Evolutionary conservation across 1,139 yeast genomes (phyloP), one percentile per base, ranked within the genome.

Genomic region (Pichia sp.): DNA sequence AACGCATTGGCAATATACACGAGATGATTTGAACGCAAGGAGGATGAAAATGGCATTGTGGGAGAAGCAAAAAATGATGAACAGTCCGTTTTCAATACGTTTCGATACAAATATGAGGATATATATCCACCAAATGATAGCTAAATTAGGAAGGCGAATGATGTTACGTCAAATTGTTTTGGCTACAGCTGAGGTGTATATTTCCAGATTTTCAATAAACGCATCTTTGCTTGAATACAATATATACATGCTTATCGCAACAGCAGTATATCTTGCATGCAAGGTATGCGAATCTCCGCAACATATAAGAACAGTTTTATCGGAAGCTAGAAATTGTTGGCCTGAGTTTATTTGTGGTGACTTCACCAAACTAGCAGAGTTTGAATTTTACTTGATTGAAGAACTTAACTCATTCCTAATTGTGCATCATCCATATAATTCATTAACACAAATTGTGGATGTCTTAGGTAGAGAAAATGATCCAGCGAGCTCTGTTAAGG

Each of bases 201-300:
- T 86, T 17, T 69, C 83, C 9, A 62, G 97, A 37, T 86, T 89
- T 55, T 65, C 88, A 35, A 72, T 86, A 2, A 69, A 74, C 39
- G 93, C 80, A 0, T 78, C 88, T 23, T 63, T 86, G 26, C 76
- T 81, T 49, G 98, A 91, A 58, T 74, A 89, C 45, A 91, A 91
- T 55, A 68, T 84, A 1, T 89, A 88, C 55, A 64, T 88, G 40
- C 62, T 89, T 48, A 81, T 86, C 7, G 79, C 97, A 0, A 80
- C 97, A 0, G 81, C 95, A 53, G 69, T 89, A 4, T 91, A 91
- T 56, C 73, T 91, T 36, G 91, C 96, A 0, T 84, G 96, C 64
- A 91, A 91, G 58, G 83, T 88, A 28, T 97, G 91, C 59, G 98
- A 91, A 59, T 82, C 88, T 53, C 97, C 98, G 1, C 95, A 84